Conservation (phyloP, 2,329 filamentous ascomycete genomes). For the Teratosphaeria nubilosa region DNA sequence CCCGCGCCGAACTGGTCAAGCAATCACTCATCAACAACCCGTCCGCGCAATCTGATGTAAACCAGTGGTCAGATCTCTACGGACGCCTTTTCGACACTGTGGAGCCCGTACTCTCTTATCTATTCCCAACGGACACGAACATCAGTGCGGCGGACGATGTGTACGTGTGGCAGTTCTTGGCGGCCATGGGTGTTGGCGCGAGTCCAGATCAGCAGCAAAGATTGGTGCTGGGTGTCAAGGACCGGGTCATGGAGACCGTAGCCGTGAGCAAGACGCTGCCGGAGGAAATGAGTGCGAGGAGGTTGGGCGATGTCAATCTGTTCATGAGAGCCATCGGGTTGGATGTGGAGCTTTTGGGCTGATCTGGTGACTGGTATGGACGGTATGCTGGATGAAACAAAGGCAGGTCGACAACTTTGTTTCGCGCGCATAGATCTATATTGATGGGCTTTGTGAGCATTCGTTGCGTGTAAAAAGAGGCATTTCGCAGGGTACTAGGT, state of each 20-base stretch:
- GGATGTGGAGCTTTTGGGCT: conserved; percentile 72
- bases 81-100: conserved; percentile 78
- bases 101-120: conserved; percentile 69
- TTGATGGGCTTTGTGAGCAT: neutral
- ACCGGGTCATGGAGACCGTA: conserved; percentile 94
- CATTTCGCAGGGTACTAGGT: neutral
- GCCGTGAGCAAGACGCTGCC: conserved; percentile 80
- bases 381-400: neutral
- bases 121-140: conserved; percentile 88
- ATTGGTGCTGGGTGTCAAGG: conserved; percentile 90
- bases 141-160: conserved; percentile 62
- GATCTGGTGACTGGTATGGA: conserved; percentile 13
- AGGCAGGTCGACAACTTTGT: neutral
- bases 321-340: conserved; percentile 99
- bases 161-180: conserved; percentile 96
- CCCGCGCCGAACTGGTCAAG: conserved; percentile 86
- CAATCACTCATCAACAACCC: conserved; percentile 49
- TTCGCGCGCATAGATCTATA: neutral
- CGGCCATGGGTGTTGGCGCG: conserved; percentile 86
- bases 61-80: conserved; percentile 75
- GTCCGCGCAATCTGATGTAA: conserved; percentile 49
- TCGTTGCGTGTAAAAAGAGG: neutral
- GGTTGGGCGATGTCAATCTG: conserved; percentile 85
- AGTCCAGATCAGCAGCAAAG: conserved; percentile 91
- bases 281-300: conserved; percentile 69